Percentiles rank a stretch among this genome's conserved stretches.
Evolutionary conservation across 2,329 filamentous ascomycete species (phyloP).

Genomic region (Berkeleyomyces rouxiae): DNA sequence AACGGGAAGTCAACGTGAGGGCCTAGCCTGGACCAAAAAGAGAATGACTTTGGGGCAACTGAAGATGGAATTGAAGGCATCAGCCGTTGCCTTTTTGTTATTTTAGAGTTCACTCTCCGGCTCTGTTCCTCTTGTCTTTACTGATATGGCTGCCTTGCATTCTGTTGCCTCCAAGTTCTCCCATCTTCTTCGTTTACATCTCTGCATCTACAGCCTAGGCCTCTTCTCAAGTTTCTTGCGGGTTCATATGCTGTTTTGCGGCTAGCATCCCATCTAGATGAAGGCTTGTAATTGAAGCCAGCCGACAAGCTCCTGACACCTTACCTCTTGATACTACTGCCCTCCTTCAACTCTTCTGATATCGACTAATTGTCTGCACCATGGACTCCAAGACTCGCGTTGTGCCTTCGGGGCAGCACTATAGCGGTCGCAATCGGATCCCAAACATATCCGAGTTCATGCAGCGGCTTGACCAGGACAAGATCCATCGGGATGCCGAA

Average conservation of each 20-base stretch:
- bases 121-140: neutral
- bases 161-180: neutral
- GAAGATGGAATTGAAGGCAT: neutral
- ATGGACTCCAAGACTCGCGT: conserved; percentile 27
- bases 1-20: neutral
- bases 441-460: conserved; percentile 80
- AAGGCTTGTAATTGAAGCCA: neutral
- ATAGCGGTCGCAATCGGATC: conserved; percentile 68
- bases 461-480: conserved; percentile 60
- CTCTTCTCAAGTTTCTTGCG: neutral
- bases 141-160: neutral
- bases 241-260: neutral
- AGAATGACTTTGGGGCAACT: neutral
- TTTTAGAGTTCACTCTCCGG: neutral
- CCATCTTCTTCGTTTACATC: neutral
- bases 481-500: conserved; percentile 54
- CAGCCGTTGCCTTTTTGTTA: neutral
- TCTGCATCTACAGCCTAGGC: neutral
- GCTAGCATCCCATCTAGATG: neutral
- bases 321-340: too few relatives aligned
- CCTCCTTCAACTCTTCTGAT: neutral
- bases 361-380: neutral
- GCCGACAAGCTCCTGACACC: neutral
- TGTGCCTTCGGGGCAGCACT: conserved; percentile 45
- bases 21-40: neutral